A percentile compares a stretch with the other conserved stretches of the same genome.
Evolutionary conservation across 2,329 filamentous ascomycete genomes (phyloP).

Genomic region (Botryotinia globosa): DNA sequence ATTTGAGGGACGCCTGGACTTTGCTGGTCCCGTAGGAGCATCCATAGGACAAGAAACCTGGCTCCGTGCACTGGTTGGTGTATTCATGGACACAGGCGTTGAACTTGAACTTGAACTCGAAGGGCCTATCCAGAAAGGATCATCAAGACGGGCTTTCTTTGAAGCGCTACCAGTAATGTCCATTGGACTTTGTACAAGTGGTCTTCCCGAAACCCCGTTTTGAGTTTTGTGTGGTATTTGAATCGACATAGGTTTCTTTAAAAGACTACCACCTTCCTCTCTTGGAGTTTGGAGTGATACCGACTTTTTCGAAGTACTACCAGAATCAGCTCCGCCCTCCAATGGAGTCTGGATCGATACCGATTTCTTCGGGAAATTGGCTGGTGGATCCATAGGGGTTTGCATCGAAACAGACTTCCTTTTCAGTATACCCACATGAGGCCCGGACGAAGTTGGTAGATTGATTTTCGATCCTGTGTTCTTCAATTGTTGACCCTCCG

Average conservation of each 20-base stretch:
- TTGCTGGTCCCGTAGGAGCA: neutral
- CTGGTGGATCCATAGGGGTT: neutral
- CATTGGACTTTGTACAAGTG: neutral
- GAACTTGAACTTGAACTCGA: neutral
- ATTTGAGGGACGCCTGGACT: neutral
- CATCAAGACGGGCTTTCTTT: neutral
- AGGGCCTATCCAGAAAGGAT: neutral
- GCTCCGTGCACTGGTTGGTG: neutral
- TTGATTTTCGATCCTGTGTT: neutral
- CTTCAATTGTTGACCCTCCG: neutral
- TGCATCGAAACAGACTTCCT: neutral
- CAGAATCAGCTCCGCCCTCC: neutral
- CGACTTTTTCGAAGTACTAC: neutral
- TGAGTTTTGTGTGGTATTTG: neutral
- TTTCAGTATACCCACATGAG: neutral
- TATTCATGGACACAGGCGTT: neutral
- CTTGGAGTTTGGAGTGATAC: neutral
- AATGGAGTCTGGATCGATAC: neutral
- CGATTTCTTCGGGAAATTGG: neutral
- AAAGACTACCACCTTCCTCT: neutral
- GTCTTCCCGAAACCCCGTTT: neutral
- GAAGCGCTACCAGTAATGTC: neutral
- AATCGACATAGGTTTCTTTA: neutral
- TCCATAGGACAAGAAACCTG: neutral
- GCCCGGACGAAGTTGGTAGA: neutral